Base-by-base conservation (phyloP, 2,329 filamentous ascomycete species). In the Ilyonectria mors-panacis region DNA sequence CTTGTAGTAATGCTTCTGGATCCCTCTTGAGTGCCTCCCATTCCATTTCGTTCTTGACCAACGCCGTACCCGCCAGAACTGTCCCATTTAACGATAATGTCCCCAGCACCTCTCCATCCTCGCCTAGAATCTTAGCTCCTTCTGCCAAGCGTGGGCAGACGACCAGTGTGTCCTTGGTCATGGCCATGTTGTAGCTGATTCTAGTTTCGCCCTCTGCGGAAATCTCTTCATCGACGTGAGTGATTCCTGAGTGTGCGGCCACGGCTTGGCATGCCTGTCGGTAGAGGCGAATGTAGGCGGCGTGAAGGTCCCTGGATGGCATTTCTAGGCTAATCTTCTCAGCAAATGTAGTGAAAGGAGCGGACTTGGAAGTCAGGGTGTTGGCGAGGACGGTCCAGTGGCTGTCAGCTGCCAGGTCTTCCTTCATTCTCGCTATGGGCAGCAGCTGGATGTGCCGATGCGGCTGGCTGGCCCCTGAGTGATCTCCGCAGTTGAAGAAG, bases 361-460 rank as follows among this genome's bases (percentile, higher is more conserved):
- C 68, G 9, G 63, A 42, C 17, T 66, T 68, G 4, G 59, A 68
- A 3, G 64, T 74, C 3, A 87, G 70, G 15, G 65, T 68, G 37
- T 87, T 83, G 0, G 83, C 85, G 17, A 91, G 77, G 2, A 89
- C 79, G 10, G 71, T 70, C 89, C 89, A 91, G 3, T 67, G 66
- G 2, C 63, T 70, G 6, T 63, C 60, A 1, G 68, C 57, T 0
- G 77, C 78, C 6, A 90, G 71, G 0, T 88, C 89, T 13, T 85
- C 84, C 39, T 81, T 84, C 91, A 94, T 93, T 19, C 84, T 81
- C 8, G 87, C 84, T 0, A 93, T 84, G 0, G 91, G 91, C 4
- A 94, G 79, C n/a, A 94, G 85, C 78, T 94, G 92, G 28, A 94
- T 78, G 74, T 94, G 92, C 4, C 92, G 81, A 75, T 94, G 92